These are phyloP conservation scores for Camelina hispida DNA, from an alignment of 345 rosid species.

Conservation along the genomic window DNA sequence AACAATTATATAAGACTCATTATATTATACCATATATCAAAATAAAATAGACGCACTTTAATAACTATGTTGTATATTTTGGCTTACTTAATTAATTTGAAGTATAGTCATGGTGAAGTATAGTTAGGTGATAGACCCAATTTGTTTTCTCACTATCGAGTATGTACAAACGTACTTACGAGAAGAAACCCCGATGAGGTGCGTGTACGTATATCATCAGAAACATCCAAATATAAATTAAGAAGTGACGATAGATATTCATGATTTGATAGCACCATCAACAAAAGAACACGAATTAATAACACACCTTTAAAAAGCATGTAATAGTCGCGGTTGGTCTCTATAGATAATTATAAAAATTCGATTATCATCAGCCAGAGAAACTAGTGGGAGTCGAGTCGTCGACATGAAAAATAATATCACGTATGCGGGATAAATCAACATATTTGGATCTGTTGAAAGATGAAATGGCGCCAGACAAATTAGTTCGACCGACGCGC, in stretches of 20 bases:
- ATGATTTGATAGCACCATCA: constrained; percentile 25
- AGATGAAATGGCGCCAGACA: too few species aligned
- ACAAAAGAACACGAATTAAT: not conserved
- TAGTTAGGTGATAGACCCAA: not conserved
- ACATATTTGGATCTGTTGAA: not conserved
- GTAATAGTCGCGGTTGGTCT: constrained; percentile 29
- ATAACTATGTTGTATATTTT: constrained; percentile 5
- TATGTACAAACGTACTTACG: constrained; percentile 31
- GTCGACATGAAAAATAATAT: constrained; percentile 22
- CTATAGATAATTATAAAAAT: not conserved
- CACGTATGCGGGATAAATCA: not conserved
- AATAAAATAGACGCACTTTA: not conserved
- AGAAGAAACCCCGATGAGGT: constrained; percentile 23
- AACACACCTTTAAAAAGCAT: constrained; percentile 14
- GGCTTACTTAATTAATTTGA: not conserved
- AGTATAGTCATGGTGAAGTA: constrained; percentile 5
- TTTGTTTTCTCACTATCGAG: constrained; percentile 10
- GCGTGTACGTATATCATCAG: constrained; percentile 18
- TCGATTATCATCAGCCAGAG: not conserved
- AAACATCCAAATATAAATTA: constrained; percentile 29
- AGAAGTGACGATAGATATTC: constrained; percentile 32
- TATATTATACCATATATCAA: not conserved
- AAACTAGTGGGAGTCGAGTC: constrained; percentile 6
- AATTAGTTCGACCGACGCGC: too few species aligned
- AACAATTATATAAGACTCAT: not conserved